Evolutionary conservation across 164 flowering plant species (phyloP), one percentile per base, ranked within the genome.

Genomic region (Nelumbo lutea): DNA sequence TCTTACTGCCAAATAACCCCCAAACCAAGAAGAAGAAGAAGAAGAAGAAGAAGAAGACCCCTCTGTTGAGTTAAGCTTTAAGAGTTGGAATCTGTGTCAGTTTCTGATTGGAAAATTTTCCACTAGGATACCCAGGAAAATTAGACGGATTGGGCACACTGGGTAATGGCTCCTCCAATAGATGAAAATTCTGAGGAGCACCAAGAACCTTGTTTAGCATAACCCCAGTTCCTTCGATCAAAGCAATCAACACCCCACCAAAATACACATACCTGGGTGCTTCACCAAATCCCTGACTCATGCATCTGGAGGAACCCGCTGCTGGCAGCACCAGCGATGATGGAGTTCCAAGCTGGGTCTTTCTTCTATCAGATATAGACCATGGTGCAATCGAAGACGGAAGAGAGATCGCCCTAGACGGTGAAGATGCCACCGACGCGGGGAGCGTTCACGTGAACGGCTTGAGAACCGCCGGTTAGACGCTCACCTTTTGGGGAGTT

Each of bases 301-400:
- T 27, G 85, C 90, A 93, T 87, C 72, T 76, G 79, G 39, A 93
- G 85, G 67, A 93, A 86, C 15, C 98, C 98, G 0, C 97, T 96
- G 15, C 97, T 93, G 60, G 97, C 91, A 45, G 98, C 98, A 7
- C 96, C 98, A 42, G 96, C 89, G n/a, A 89, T 56, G 71, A 93
- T 89, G 1, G 97, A 93, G 77, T 93, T 93, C 97, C 97, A 93
- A 0, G 27, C 27, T 27, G 98, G 98, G 46, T 91, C 97, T 71
- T 93, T 96, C 82, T 93, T 93, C 80, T 93, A 91, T 43, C 96
- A 86, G 48, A 84, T 40, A 76, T 85, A 89, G 47, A 88, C 96
- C 90, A 88, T 84, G 69, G 86, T 68, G 77, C 98, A 93, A 63
- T 93, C 98, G 65, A 85, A 89, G 48, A 85, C 76, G 13, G 96